Evolutionary conservation across 1,284 basidiomycete species (phyloP).

Genomic region (Malassezia yamatoensis): DNA sequence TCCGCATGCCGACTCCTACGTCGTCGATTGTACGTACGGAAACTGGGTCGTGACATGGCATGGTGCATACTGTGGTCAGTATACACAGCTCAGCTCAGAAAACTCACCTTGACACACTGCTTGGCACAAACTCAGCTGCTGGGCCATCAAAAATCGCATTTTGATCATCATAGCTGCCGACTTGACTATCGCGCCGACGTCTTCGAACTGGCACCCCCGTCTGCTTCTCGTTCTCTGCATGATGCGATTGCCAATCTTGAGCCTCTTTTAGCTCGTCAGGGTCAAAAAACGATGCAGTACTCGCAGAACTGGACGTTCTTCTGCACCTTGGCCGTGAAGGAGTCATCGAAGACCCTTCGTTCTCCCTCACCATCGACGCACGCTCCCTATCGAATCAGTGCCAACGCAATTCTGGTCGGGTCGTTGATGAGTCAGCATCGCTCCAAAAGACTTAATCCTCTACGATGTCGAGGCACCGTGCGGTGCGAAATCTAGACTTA

Average conservation of each 20-base stretch:
- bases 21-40: conserved; percentile 13
- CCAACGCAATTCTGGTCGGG: not conserved
- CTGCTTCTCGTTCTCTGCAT: not conserved
- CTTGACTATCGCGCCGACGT: conserved; percentile 35
- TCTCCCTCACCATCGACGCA: too few relatives aligned
- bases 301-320: conserved; percentile 1
- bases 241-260: conserved; percentile 24
- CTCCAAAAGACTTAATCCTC: not conserved
- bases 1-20: conserved; percentile 25
- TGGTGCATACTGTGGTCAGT: conserved; percentile 21
- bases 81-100: too few relatives aligned
- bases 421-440: not conserved
- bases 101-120: conserved; percentile 23
- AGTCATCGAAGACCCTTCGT: too few relatives aligned
- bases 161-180: conserved; percentile 41
- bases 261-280: conserved; percentile 39
- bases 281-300: conserved; percentile 41
- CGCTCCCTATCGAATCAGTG: too few relatives aligned
- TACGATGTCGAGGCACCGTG: conserved; percentile 59
- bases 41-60: conserved; percentile 25
- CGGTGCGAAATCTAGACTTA: conserved; percentile 77
- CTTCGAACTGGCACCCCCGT: conserved; percentile 5
- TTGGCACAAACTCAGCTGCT: conserved; percentile 39
- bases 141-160: conserved; percentile 46
- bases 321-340: conserved; percentile 2